A percentile compares a stretch with the other conserved stretches of the same genome.
These are phyloP conservation scores for Termitomyces sp. DNA, from an alignment of 768 basidiomycete genomes.

Conservation along the genomic window DNA sequence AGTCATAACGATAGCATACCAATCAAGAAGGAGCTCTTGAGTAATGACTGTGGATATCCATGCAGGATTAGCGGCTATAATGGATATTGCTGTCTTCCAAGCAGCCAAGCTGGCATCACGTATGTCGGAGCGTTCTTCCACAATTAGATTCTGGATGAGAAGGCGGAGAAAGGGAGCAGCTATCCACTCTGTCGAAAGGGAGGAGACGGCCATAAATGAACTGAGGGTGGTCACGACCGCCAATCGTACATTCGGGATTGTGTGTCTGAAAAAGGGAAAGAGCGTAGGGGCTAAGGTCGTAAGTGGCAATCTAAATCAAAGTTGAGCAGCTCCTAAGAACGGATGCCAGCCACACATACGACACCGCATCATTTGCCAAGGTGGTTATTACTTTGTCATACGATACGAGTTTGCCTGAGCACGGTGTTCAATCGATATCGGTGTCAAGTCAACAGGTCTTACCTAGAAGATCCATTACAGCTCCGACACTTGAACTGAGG, in stretches of 20 bases:
- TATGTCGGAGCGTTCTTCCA: conserved; percentile 87
- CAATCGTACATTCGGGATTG: conserved; percentile 88
- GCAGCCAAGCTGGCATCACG: conserved; percentile 67
- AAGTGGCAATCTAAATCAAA: conserved; percentile 63
- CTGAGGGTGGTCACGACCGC: conserved; percentile 88
- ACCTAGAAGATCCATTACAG: conserved; percentile 98
- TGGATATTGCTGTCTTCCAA: conserved; percentile 69
- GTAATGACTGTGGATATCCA: conserved; percentile 52
- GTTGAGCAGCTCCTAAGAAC: neutral
- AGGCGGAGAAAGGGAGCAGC: conserved; percentile 71
- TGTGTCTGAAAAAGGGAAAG: conserved; percentile 97
- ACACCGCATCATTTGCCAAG: conserved; percentile 61
- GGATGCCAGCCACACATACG: conserved; percentile 43
- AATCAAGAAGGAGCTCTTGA: conserved; percentile 65
- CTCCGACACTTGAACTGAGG: conserved; percentile 91
- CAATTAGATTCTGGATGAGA: conserved; percentile 90
- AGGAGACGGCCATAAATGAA: conserved; percentile 78
- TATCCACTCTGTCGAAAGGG: conserved; percentile 81
- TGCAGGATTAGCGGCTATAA: conserved; percentile 42
- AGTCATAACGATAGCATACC: conserved; percentile 88
- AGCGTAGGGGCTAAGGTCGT: conserved; percentile 80
- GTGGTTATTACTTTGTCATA: conserved; percentile 76
- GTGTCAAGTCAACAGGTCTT: conserved; percentile 13
- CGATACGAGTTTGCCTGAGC: conserved; percentile 74
- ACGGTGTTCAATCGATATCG: conserved; percentile 1